phyloP scores from a whole-genome alignment of 192 early-diverging fungal species.

The Backusella westeae region DNA sequence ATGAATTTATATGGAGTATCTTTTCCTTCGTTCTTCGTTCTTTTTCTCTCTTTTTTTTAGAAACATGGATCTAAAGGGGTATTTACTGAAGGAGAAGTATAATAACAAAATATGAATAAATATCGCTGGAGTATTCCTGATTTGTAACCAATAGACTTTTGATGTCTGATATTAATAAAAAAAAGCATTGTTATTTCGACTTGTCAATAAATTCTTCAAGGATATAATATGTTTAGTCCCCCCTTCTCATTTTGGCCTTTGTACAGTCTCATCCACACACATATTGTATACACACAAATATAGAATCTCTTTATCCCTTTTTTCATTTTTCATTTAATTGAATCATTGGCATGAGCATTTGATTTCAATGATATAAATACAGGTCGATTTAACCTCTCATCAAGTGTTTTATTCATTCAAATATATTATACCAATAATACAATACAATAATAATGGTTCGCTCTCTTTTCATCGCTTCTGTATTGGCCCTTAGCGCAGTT shows the following conservation, averaged over 20 bases:
- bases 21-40: too few relatives aligned
- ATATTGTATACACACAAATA: not conserved
- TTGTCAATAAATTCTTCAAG: not conserved
- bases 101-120: not conserved
- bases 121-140: not conserved
- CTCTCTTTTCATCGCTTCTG: not conserved
- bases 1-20: not conserved
- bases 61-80: not conserved
- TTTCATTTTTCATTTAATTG: slow-evolving; percentile 3
- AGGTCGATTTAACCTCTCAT: not conserved
- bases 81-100: not conserved
- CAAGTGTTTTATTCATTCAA: not conserved
- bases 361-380: not conserved
- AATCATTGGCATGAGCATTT: not conserved
- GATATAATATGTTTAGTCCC: not conserved
- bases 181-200: not conserved
- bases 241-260: not conserved
- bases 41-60: not conserved
- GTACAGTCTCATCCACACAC: not conserved
- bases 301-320: not conserved
- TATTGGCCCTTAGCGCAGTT: not conserved
- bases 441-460: not conserved
- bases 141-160: not conserved
- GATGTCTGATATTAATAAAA: not conserved
- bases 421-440: not conserved